Evolutionary conservation across 441 rosid genomes (phyloP), one percentile per base, ranked within the genome.

Genomic region (California macrophylla): DNA sequence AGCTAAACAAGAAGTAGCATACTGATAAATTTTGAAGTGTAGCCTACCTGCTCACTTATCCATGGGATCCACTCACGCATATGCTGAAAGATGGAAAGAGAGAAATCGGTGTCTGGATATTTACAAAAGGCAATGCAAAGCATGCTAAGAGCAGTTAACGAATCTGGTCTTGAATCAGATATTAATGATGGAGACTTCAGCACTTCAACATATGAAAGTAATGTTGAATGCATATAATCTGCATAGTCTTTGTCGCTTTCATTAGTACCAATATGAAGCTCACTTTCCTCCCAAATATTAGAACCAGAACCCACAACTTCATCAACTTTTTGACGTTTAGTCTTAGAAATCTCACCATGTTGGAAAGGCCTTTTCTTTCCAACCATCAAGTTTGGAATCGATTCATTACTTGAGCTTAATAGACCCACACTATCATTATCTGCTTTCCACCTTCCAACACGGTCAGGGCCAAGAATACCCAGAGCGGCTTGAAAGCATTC

Each of bases 41-140:
- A 58, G 67, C 76, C 42, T 80, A 95, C 97, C 96, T 84, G 86
- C 72, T 86, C 88, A 76, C 79, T 80, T 79, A 92, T 84, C 96
- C 97, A 90, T n/a, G 90, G 92, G 66, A 89, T 85, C 98, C 97
- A 92, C 36, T 81, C 79, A 76, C 56, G 78, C 92, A 90, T 82
- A 78, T 79, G 84, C 56, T 45, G 82, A 80, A 84, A 85, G 79
- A 89, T 89, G 84, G 77, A 62, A 62, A 60, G 72, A 72, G 87
- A 85, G 80, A 92, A 73, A 67, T 74, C 74, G 66, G 87, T 81
- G 73, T 77, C 71, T 71, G 95, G 89, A 74, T 77, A 80, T 76
- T 77, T 80, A 79, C 77, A 87, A 85, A 87, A 90, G 73, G 91
- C 88, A 84, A 81, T 80, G 72, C 92, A 83, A 74, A 95, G 92